Evolutionary conservation across 495 filamentous ascomycete species (phyloP).

Genomic region (Tetracladium setigerum): DNA sequence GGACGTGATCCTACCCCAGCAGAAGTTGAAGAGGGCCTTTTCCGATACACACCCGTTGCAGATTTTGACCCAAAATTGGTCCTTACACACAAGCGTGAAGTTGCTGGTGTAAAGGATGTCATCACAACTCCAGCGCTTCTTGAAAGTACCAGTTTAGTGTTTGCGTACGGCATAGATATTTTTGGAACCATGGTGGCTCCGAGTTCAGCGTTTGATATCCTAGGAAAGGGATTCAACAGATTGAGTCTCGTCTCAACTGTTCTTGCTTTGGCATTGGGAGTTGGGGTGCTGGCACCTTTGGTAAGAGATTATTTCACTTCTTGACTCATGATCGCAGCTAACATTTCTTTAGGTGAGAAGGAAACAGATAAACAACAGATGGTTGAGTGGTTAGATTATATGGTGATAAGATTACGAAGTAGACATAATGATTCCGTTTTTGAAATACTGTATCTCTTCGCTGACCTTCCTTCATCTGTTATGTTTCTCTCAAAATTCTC

Average conservation of each 20-base stretch:
- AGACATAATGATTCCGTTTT: too few species aligned
- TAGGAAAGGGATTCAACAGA: constrained; percentile 91
- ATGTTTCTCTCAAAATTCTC: too few species aligned
- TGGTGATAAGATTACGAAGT: too few species aligned
- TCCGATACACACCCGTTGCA: constrained; percentile 64
- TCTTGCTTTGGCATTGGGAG: constrained; percentile 63
- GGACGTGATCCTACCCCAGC: constrained; percentile 72
- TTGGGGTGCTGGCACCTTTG: constrained; percentile 73
- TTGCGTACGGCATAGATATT: constrained; percentile 83
- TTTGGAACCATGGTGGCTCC: constrained; percentile 82
- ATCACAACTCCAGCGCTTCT: constrained; percentile 67
- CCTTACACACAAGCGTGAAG: constrained; percentile 75
- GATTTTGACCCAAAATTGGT: constrained; percentile 79
- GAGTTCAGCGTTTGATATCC: constrained; percentile 80
- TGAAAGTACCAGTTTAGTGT: constrained; percentile 89
- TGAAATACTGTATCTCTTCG: too few species aligned
- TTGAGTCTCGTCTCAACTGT: constrained; percentile 78
- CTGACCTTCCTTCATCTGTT: too few species aligned
- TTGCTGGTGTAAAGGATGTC: constrained; percentile 65
- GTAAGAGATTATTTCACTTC: constrained; percentile 42
- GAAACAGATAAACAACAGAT: constrained; percentile 46
- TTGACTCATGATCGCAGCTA: neutral
- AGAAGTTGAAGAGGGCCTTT: constrained; percentile 79
- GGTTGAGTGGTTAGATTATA: constrained; percentile 22
- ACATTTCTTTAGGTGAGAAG: constrained; percentile 33